Conservation (phyloP, 805 yeast genomes). For the Kazachstania africana region DNA sequence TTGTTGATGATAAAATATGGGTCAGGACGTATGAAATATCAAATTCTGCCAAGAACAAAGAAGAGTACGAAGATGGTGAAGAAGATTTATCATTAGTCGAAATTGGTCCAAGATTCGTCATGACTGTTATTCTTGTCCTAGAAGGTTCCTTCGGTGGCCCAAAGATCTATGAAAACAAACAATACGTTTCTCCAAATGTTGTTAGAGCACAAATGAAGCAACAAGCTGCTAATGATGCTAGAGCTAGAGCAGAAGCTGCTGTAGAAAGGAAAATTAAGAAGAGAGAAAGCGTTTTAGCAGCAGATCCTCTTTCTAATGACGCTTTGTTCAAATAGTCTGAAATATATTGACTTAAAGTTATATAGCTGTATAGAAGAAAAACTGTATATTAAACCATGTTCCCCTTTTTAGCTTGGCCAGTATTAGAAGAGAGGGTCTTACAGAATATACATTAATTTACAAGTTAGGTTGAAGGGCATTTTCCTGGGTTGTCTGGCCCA, state of each 20-base stretch:
- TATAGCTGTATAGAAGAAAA: slow-evolving; percentile 1
- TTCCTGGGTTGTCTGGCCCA: too few species aligned
- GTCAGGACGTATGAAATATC: slow-evolving; percentile 86
- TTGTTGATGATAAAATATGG: slow-evolving; percentile 93
- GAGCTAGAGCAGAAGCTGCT: slow-evolving; percentile 68
- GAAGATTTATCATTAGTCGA: slow-evolving; percentile 74
- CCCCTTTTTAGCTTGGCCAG: too few species aligned
- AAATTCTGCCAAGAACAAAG: slow-evolving; percentile 41
- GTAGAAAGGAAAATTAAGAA: slow-evolving; percentile 60
- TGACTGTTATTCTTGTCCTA: slow-evolving; percentile 79
- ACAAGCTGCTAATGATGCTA: slow-evolving; percentile 70
- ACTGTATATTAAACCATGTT: too few species aligned
- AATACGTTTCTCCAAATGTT: slow-evolving; percentile 91
- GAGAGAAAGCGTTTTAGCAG: slow-evolving; percentile 62
- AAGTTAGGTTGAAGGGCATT: too few species aligned
- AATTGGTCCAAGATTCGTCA: slow-evolving; percentile 92
- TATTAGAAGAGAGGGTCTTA: too few species aligned
- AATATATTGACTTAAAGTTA: too few species aligned
- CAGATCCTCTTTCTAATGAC: slow-evolving; percentile 76
- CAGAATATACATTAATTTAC: too few species aligned
- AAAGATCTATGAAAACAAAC: slow-evolving; percentile 91
- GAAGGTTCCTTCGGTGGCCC: slow-evolving; percentile 99
- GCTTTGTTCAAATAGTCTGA: slow-evolving; percentile 47
- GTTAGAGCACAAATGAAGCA: slow-evolving; percentile 81
- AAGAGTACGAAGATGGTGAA: slow-evolving; percentile 37